These are phyloP conservation scores for Tolypocladium sp. DNA, from an alignment of 2,329 filamentous ascomycete species.

Conservation along the genomic window DNA sequence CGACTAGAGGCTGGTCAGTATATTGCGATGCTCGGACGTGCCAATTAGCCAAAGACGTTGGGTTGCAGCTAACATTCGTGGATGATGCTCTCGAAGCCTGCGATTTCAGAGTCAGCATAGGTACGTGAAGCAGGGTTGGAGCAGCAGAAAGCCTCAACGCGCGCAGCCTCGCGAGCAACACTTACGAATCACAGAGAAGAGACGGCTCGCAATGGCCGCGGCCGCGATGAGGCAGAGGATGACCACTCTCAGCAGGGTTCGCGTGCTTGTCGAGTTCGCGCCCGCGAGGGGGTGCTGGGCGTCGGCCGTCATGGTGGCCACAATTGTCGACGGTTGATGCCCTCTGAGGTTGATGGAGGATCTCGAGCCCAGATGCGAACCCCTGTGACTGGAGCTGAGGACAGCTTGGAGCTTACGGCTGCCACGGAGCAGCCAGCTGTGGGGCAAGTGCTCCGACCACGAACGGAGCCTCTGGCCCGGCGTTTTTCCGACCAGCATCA, in stretches of 20 bases:
- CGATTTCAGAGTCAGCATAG: slow-evolving; percentile 19
- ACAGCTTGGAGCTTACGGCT: slow-evolving; percentile 36
- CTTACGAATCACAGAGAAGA: slow-evolving; percentile 97
- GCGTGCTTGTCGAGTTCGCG: slow-evolving; percentile 72
- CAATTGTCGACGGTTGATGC: slow-evolving; percentile 19
- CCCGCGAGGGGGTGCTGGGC: slow-evolving; percentile 55
- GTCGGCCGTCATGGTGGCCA: slow-evolving; percentile 35
- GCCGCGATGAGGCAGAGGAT: slow-evolving; percentile 88
- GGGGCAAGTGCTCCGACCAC: slow-evolving; percentile 1
- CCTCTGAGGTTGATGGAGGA: slow-evolving; percentile 22
- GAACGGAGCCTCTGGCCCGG: background rate
- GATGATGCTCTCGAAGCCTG: slow-evolving; percentile 97
- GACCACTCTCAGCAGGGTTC: slow-evolving; percentile 76
- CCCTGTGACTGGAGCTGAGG: slow-evolving; percentile 18
- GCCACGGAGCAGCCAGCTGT: slow-evolving; percentile 5
- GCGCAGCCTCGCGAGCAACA: slow-evolving; percentile 14
- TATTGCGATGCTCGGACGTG: background rate
- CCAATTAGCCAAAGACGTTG: background rate
- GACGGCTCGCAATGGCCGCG: slow-evolving; percentile 81
- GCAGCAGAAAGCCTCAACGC: background rate
- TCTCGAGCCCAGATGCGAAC: slow-evolving; percentile 9
- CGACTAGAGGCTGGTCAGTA: slow-evolving; percentile 53
- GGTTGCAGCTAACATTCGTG: slow-evolving; percentile 76
- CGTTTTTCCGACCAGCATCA: background rate
- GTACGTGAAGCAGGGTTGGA: background rate